Percentiles rank a stretch among this genome's conserved stretches.
phyloP scores from a whole-genome alignment of 805 yeast genomes.

The Barnettozyma botsteinii region DNA sequence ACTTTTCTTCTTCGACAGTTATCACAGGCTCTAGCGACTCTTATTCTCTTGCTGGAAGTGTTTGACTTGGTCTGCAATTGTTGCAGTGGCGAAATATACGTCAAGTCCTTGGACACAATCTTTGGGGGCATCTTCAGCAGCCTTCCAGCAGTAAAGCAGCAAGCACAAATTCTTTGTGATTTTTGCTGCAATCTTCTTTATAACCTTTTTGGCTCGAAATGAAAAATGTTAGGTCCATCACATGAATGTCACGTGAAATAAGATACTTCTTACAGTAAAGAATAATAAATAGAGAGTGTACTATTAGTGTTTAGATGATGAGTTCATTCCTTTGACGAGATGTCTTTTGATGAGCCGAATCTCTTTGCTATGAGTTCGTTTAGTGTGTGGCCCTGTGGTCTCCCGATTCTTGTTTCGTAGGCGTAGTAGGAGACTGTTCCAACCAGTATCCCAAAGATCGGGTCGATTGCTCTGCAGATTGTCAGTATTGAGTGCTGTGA shows the following conservation, averaged over 20 bases:
- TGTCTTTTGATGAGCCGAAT: conserved; percentile 7
- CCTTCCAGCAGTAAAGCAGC: too few species aligned
- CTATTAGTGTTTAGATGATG: too few species aligned
- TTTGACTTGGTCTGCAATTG: conserved; percentile 18
- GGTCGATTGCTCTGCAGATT: conserved; percentile 46
- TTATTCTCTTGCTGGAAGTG: conserved; percentile 39
- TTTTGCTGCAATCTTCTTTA: too few species aligned
- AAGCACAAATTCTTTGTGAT: neutral
- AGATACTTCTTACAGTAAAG: too few species aligned
- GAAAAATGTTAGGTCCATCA: too few species aligned
- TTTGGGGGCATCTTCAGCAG: conserved; percentile 20
- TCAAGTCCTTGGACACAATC: conserved; percentile 21
- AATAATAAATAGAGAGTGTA: neutral
- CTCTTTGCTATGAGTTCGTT: conserved; percentile 44
- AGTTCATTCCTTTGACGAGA: neutral
- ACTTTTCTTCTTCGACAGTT: conserved; percentile 71
- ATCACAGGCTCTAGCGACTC: conserved; percentile 72
- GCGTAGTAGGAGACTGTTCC: conserved; percentile 61
- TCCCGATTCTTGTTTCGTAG: conserved; percentile 52
- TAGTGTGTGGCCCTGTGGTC: conserved; percentile 55
- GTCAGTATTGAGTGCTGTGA: neutral
- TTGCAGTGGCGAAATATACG: conserved; percentile 21
- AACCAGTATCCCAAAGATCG: conserved; percentile 54
- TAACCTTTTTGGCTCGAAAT: too few species aligned
- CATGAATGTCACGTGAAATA: neutral